Percentiles rank a stretch among this genome's conserved stretches.
These are phyloP conservation scores for Pholiota conissans DNA, from an alignment of 768 basidiomycete genomes.

Conservation along the genomic window DNA sequence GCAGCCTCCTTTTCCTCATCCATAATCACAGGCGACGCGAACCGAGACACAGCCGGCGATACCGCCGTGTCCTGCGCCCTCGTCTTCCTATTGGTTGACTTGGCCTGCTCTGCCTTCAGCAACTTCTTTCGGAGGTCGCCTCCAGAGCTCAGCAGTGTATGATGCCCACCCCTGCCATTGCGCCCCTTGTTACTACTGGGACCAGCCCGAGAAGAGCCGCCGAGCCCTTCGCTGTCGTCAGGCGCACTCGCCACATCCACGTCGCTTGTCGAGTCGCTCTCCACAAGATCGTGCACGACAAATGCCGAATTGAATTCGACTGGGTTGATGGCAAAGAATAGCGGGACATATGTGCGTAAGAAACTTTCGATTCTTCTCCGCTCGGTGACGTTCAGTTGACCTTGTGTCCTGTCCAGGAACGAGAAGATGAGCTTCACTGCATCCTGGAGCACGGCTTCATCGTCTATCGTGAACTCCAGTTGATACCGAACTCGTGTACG, in stretches of 20 bases:
- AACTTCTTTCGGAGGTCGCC: constrained; percentile 79
- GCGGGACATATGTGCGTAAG: constrained; percentile 71
- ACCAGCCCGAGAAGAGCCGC: constrained; percentile 5
- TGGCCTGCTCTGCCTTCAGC: constrained; percentile 81
- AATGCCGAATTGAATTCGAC: constrained; percentile 71
- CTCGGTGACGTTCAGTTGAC: constrained; percentile 69
- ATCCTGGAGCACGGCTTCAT: constrained; percentile 81
- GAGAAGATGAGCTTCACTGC: constrained; percentile 86
- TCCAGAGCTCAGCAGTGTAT: constrained; percentile 17
- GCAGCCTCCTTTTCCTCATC: constrained; percentile 41
- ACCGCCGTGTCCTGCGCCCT: constrained; percentile 48
- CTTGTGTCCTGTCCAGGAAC: constrained; percentile 86
- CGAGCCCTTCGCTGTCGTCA: constrained; percentile 27
- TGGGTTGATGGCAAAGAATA: constrained; percentile 76
- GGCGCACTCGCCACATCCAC: constrained; percentile 39
- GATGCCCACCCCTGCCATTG: constrained; percentile 15
- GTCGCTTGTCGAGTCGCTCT: constrained; percentile 56
- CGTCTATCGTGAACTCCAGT: constrained; percentile 74
- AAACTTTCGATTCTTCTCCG: constrained; percentile 82
- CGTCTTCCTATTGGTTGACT: constrained; percentile 62
- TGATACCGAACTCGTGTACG: constrained; percentile 75
- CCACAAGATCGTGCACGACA: constrained; percentile 52
- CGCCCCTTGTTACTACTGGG: constrained; percentile 38
- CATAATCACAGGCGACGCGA: constrained; percentile 58
- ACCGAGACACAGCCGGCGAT: constrained; percentile 56